Evolutionary conservation across 2,329 filamentous ascomycete genomes (phyloP).

Genomic region (Penicillium sp.): DNA sequence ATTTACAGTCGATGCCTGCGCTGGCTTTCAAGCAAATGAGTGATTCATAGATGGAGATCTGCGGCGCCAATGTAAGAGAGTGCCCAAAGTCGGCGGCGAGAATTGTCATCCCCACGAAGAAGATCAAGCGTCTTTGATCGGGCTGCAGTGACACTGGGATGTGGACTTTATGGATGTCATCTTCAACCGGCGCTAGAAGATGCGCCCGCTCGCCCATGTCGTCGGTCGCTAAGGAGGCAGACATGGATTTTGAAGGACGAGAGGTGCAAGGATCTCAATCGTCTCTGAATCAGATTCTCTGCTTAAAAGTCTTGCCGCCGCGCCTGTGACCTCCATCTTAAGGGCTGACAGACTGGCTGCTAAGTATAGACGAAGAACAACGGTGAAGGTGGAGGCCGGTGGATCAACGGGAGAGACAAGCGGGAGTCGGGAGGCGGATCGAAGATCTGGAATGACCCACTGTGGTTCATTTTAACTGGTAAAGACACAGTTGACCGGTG

Average conservation of each 20-base stretch:
- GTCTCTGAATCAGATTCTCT: too few relatives aligned
- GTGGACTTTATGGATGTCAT: neutral
- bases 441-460: neutral
- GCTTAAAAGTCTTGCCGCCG: too few relatives aligned
- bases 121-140: neutral
- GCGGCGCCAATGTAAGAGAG: neutral
- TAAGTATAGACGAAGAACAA: too few relatives aligned
- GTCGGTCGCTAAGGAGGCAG: neutral
- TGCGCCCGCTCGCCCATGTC: neutral
- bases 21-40: neutral
- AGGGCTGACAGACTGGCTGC: too few relatives aligned
- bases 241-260: neutral
- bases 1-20: neutral
- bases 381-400: neutral
- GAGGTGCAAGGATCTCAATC: neutral
- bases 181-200: neutral
- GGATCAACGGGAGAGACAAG: neutral
- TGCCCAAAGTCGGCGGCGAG: neutral
- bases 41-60: neutral
- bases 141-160: neutral
- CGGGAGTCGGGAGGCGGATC: neutral
- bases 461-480: too few relatives aligned
- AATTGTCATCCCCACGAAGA: neutral
- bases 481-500: too few relatives aligned
- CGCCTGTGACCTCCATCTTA: too few relatives aligned